Conservation (phyloP, 2,329 filamentous ascomycete species). For the Alternaria tenuissima region DNA sequence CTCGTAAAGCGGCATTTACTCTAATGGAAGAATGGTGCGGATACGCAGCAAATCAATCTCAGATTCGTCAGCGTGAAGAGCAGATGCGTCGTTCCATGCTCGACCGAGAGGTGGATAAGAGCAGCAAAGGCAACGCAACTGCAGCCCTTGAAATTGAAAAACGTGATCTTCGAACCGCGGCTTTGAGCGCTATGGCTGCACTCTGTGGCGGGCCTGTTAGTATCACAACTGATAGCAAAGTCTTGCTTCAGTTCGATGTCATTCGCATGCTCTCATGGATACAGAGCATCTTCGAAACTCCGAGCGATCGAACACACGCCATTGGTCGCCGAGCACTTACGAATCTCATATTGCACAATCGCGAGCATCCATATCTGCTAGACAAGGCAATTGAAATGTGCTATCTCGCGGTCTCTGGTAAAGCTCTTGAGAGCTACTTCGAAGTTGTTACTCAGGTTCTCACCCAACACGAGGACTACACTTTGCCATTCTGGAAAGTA, state of each 20-base stretch:
- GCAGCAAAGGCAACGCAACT: conserved; percentile 79
- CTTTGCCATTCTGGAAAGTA: conserved; percentile 88
- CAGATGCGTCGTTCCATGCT: conserved; percentile 86
- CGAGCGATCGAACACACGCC: conserved; percentile 88
- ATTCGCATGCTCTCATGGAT: conserved; percentile 94
- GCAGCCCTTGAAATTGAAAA: conserved; percentile 98
- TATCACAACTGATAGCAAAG: conserved; percentile 86
- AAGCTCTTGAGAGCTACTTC: conserved; percentile 94
- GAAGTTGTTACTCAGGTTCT: conserved; percentile 89
- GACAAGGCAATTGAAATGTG: conserved; percentile 92
- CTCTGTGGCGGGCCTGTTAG: conserved; percentile 85
- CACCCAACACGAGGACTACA: conserved; percentile 81
- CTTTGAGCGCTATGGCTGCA: conserved; percentile 93
- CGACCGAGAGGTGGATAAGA: conserved; percentile 75
- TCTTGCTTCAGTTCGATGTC: conserved; percentile 89
- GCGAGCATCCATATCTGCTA: conserved; percentile 82
- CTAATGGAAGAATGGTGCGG: conserved; percentile 99
- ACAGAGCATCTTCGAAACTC: conserved; percentile 90
- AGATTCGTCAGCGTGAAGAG: conserved; percentile 83
- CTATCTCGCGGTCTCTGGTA: conserved; percentile 80
- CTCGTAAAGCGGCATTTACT: conserved; percentile 91
- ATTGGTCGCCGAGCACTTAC: conserved; percentile 88
- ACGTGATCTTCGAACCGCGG: conserved; percentile 86
- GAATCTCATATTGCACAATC: conserved; percentile 90
- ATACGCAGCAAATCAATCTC: conserved; percentile 87